phyloP scores from a whole-genome alignment of 2,329 filamentous ascomycete species.

The Aspergillus puulaauensis region DNA sequence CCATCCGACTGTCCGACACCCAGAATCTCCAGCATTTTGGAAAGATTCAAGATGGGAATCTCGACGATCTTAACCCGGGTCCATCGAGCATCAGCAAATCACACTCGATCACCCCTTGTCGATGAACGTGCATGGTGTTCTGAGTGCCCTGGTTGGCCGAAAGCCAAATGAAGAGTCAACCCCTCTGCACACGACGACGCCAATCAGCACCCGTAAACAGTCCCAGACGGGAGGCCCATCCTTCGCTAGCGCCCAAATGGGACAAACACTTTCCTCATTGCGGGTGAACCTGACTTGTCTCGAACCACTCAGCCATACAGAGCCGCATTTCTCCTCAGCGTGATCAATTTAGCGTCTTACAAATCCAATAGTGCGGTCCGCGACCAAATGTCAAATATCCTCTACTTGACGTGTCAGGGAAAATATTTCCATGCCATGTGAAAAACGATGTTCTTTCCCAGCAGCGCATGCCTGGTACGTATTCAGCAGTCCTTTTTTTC shows the following conservation, averaged over 20 bases:
- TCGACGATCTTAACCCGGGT: conserved; percentile 21
- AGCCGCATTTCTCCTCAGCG: conserved; percentile 17
- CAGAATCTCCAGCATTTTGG: conserved; percentile 10
- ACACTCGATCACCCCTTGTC: conserved; percentile 11
- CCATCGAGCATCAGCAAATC: conserved; percentile 1
- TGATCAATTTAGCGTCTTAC: conserved; percentile 8
- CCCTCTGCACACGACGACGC: conserved; percentile 6
- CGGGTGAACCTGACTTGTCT: conserved; percentile 12
- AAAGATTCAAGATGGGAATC: conserved; percentile 8
- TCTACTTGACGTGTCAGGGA: neutral
- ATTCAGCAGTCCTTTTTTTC: neutral
- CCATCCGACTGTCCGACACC: neutral
- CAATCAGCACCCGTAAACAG: conserved; percentile 19
- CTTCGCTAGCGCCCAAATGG: conserved; percentile 16
- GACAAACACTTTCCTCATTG: conserved; percentile 19
- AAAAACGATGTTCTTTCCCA: neutral
- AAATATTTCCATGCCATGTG: conserved; percentile 8
- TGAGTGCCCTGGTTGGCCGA: conserved; percentile 17
- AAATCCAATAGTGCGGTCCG: conserved; percentile 2
- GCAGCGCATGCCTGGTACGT: too few relatives aligned
- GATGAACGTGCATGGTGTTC: conserved; percentile 19
- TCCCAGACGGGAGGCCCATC: conserved; percentile 17
- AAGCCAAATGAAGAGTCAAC: conserved; percentile 21
- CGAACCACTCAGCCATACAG: conserved; percentile 14
- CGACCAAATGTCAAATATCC: conserved; percentile 5